phyloP scores from a whole-genome alignment of 805 yeast species.

The Henningerozyma blattae region DNA sequence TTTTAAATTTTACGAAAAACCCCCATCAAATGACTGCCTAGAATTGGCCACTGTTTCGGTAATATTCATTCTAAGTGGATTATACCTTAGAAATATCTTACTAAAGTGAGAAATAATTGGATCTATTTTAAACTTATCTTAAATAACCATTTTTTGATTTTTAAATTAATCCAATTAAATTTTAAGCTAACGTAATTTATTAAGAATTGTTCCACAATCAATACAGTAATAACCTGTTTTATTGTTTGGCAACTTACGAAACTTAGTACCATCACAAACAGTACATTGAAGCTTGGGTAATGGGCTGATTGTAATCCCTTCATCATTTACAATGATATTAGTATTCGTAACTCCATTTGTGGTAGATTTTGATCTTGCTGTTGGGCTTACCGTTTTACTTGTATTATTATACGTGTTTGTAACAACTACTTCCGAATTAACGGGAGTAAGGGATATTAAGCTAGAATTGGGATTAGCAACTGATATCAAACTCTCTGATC shows the following conservation, averaged over 20 bases:
- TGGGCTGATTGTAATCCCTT: not conserved
- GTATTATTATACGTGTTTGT: not conserved
- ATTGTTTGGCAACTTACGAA: constrained; percentile 5
- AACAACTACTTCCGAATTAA: not conserved
- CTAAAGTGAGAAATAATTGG: too few species aligned
- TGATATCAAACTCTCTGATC: too few species aligned
- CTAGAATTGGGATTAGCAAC: too few species aligned
- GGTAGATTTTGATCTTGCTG: not conserved
- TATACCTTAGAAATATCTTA: too few species aligned
- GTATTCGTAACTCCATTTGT: not conserved
- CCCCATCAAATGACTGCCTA: too few species aligned
- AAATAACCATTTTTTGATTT: too few species aligned
- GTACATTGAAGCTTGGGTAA: constrained; percentile 8
- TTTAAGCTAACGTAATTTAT: not conserved
- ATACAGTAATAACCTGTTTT: constrained; percentile 13
- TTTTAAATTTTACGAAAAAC: too few species aligned
- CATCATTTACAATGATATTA: not conserved
- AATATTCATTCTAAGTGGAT: too few species aligned
- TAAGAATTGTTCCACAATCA: constrained; percentile 18
- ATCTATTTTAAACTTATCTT: too few species aligned
- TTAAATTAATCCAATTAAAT: not conserved
- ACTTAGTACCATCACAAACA: constrained; percentile 19
- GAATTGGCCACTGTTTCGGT: too few species aligned
- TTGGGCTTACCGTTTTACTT: not conserved
- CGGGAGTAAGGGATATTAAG: too few species aligned